A percentile compares a stretch with the other conserved stretches of the same genome.
These are phyloP conservation scores for Pichia sp. DNA, from an alignment of 1,139 yeast genomes.

Conservation along the genomic window DNA sequence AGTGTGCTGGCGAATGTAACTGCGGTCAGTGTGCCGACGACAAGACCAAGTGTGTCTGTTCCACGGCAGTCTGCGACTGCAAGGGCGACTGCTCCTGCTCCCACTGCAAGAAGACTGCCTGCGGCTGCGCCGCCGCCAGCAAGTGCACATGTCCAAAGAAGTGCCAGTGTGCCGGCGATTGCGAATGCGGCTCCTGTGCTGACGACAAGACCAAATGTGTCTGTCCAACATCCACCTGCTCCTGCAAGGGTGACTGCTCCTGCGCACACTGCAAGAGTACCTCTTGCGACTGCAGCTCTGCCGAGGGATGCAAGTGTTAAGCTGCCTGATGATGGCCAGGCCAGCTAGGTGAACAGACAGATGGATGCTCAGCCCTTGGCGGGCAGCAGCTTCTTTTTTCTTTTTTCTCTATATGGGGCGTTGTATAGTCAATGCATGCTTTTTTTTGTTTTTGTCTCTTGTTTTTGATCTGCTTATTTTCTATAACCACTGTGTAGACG, in stretches of 20 bases:
- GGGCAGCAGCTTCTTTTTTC: no score
- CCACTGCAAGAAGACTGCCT: slow-evolving; percentile 11
- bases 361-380: no score
- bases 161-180: slow-evolving; percentile 19
- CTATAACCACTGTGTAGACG: no score
- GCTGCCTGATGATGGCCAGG: no score
- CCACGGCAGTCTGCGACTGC: slow-evolving; percentile 18
- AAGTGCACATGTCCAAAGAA: slow-evolving; percentile 8
- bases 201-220: slow-evolving; percentile 16
- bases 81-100: slow-evolving; percentile 16
- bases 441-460: no score
- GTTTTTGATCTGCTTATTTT: no score
- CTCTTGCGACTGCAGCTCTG: slow-evolving; percentile 15
- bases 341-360: no score
- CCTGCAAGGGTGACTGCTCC: slow-evolving; percentile 16
- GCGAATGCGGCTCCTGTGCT: slow-evolving; percentile 19
- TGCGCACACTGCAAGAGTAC: slow-evolving; percentile 13
- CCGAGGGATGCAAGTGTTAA: neutral
- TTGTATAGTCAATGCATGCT: no score
- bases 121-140: neutral
- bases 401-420: no score
- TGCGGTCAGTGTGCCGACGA: slow-evolving; percentile 19
- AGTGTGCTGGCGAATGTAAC: slow-evolving; percentile 17
- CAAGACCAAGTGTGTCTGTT: slow-evolving; percentile 17
- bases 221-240: slow-evolving; percentile 17